Percentiles rank a stretch among this genome's conserved stretches.
Conservation (phyloP, 345 rosid species). For the Cardamine resedifolia region DNA sequence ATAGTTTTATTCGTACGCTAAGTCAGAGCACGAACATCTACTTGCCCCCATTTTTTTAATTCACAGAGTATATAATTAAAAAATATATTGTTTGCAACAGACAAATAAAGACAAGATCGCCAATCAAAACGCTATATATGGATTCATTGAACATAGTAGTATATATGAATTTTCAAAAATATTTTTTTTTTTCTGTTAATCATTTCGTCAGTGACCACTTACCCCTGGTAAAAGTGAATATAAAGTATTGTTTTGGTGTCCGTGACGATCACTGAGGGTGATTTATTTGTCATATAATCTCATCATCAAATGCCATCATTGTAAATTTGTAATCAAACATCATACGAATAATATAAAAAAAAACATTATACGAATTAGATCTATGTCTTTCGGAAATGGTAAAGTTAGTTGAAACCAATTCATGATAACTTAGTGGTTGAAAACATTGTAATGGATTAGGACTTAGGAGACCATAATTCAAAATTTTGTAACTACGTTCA, state of each 20-base stretch:
- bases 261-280: conserved; percentile 23
- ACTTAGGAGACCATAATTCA: background rate
- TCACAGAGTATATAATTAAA: conserved; percentile 5
- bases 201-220: conserved; percentile 26
- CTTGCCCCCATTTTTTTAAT: conserved; percentile 28
- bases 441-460: background rate
- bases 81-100: conserved; percentile 8
- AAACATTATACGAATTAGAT: background rate
- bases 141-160: conserved; percentile 35
- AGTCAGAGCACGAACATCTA: conserved; percentile 28
- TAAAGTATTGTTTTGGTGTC: conserved; percentile 17
- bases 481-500: no score
- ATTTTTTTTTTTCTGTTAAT: background rate
- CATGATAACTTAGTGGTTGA: background rate
- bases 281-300: conserved; percentile 21
- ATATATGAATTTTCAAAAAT: conserved; percentile 2
- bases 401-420: background rate
- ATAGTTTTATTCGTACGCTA: conserved; percentile 35
- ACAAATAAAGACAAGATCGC: conserved; percentile 27
- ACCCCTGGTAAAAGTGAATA: conserved; percentile 21
- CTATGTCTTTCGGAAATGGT: background rate
- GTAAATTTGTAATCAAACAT: conserved; percentile 4
- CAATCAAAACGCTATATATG: conserved; percentile 9
- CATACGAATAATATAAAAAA: background rate
- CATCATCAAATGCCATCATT: conserved; percentile 7